Base-by-base conservation (phyloP, 1,284 basidiomycete species). In the Apiotrichum brassicae region DNA sequence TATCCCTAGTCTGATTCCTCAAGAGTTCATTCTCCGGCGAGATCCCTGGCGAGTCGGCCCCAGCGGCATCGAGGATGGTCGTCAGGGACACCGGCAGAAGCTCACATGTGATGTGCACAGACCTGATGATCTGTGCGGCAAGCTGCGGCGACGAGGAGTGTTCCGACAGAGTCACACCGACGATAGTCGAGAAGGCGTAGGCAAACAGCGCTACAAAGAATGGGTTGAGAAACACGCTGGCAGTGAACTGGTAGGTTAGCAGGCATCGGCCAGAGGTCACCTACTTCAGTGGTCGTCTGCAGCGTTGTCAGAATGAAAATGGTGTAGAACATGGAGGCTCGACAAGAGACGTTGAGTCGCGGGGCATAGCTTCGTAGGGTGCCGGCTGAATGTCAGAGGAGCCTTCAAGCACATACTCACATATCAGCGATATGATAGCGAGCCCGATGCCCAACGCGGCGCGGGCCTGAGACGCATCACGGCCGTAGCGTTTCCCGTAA, bases 311-410 rank as follows among this genome's bases (percentile, higher is more conserved):
- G 47, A 7, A 65, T 41, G 58, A 71, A 74, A 34, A 74, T 68
- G 9, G 70, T 63, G 36, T 68, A 68, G 59, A 74, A 73, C 24
- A 73, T 48, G 7, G 59, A 59, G 13, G 72, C 71, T 18, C 72
- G 60, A 4, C 64, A 63, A 1, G 66, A 63, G 12, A 64, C 63
- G 22, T 65, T 69, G 35, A 74, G 53, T 4, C 63, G 52, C 6
- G 70, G 65, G 0, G 52, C 52, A 23, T 59, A 63, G 45, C 65
- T 70, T 13, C 71, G 51, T 2, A 70, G 45, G 46, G 66, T 65
- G 5, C 72, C 72, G 35, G 61, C 69, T 72, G 34, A 12, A 24
- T 14, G 28, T 30, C 28, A 30, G 28, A 30, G 28, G 7, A 24
- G 22, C 16, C 12, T 4, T 25, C 40, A 8, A 16, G 39, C 22